Evolutionary conservation across 2,329 filamentous ascomycete species (phyloP).

Genomic region (Fusarium nurragi): DNA sequence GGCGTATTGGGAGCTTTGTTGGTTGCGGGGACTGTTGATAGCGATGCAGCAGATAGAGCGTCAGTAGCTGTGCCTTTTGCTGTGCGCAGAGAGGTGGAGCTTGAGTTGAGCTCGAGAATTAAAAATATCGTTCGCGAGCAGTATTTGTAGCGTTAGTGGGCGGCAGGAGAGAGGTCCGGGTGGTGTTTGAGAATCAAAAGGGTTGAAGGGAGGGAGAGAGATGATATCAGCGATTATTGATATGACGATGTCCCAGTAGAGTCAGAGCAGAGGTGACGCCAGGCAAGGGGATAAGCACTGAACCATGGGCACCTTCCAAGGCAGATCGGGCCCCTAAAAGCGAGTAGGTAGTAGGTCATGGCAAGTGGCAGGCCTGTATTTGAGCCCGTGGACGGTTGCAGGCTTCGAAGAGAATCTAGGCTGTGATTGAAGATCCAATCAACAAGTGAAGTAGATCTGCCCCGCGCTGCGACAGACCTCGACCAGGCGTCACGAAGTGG

Average conservation of each 20-base stretch:
- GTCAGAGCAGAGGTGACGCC: slow-evolving; percentile 29
- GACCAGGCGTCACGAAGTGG: slow-evolving; percentile 13
- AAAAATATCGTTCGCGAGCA: slow-evolving; percentile 13
- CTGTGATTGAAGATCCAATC: slow-evolving; percentile 21
- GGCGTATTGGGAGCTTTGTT: slow-evolving; percentile 24
- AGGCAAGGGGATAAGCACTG: slow-evolving; percentile 26
- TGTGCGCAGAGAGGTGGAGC: neutral
- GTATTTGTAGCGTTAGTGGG: neutral
- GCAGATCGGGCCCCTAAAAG: slow-evolving; percentile 12
- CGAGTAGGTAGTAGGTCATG: slow-evolving; percentile 4
- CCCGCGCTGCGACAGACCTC: slow-evolving; percentile 21
- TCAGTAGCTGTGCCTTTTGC: slow-evolving; percentile 7
- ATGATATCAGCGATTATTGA: slow-evolving; percentile 8
- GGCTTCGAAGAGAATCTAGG: slow-evolving; percentile 2
- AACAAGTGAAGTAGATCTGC: slow-evolving; percentile 12
- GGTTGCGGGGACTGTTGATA: slow-evolving; percentile 21
- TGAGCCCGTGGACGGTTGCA: neutral
- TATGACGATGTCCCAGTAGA: slow-evolving; percentile 25
- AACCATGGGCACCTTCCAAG: slow-evolving; percentile 26
- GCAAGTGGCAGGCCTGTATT: slow-evolving; percentile 5
- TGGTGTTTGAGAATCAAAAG: slow-evolving; percentile 2
- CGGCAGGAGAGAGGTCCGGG: neutral
- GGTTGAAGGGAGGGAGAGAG: slow-evolving; percentile 2
- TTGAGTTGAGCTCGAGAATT: slow-evolving; percentile 12
- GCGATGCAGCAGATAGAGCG: slow-evolving; percentile 16